Evolutionary conservation across 2,329 filamentous ascomycete species (phyloP), one percentile per base, ranked within the genome.

Genomic region (Eutypa lata): DNA sequence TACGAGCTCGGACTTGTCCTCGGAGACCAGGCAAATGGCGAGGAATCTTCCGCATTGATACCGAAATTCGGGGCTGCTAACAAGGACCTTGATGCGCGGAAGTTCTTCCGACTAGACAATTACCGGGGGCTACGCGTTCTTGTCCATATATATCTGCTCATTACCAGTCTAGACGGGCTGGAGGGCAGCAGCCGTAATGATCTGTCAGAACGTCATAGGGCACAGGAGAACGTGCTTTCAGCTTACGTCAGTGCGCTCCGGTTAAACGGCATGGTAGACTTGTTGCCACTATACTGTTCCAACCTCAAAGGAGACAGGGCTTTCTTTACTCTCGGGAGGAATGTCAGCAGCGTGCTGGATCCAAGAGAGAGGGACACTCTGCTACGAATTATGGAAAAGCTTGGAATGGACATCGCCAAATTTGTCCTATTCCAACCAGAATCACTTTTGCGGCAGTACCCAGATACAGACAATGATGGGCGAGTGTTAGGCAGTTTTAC

Each of bases 251-350:
- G 89, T 61, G 86, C 89, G 55, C 74, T 99, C 37, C 84, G 89
- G 43, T 78, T 88, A 46, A 82, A 83, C 16, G 83, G 85, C 33
- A 83, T 94, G 51, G 84, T 88, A 54, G 87, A 93, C 57, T 74
- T 94, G 42, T 88, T 96, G 51, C 92, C 94, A 1, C 76, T 96
- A 1, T 99, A 99, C 69, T 92, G 90, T 57, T 91, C 91, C 8
- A 87, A 90, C 61, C 77, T 99, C 13, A 78, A 83, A 10, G 73
- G 78, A 7, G 75, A 83, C 13, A 80, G 87, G 57, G 80, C 81
- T 56, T 86, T 91, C 60, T 81, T 85, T 51, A 86, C 87, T 16
- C 78, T 99, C 47, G 90, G 87, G 53, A 82, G 84, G 49, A 88
- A 95, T 52, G 74, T 97, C 51, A 87, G 91, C 48, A 83, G 89